These are phyloP conservation scores for Dendrocalamus sinicus DNA, from an alignment of 176 grass and related monocot genomes.

Conservation along the genomic window DNA sequence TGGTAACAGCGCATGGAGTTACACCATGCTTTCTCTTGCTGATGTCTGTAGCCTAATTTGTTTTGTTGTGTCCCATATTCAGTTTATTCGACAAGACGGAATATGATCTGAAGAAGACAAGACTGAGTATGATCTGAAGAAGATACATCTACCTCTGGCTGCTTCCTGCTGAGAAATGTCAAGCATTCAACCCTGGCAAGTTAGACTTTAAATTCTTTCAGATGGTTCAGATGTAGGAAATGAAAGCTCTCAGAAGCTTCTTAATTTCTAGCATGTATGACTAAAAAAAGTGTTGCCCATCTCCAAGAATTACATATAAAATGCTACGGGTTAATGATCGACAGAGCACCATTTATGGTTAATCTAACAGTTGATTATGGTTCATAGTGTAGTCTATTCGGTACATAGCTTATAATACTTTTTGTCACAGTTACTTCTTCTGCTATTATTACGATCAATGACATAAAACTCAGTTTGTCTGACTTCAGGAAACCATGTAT, in stretches of 20 bases:
- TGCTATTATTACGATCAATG: neutral
- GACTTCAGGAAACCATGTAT: neutral
- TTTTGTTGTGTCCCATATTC: conserved; percentile 8
- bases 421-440: neutral
- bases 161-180: neutral
- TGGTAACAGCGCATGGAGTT: neutral
- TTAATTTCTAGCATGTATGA: neutral
- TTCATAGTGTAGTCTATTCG: neutral
- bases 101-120: neutral
- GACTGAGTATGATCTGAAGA: neutral
- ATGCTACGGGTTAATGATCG: neutral
- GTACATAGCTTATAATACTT: neutral
- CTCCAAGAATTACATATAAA: neutral
- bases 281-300: neutral
- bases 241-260: neutral
- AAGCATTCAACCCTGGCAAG: conserved; percentile 9
- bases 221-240: neutral
- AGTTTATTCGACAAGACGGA: neutral
- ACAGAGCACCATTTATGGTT: neutral
- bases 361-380: neutral
- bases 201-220: neutral
- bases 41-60: neutral
- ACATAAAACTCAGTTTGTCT: neutral
- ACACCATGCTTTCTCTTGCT: conserved; percentile 4
- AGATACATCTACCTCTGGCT: neutral